Base-by-base conservation (phyloP, 2,329 filamentous ascomycete species). In the Calonectria leucothoes region DNA sequence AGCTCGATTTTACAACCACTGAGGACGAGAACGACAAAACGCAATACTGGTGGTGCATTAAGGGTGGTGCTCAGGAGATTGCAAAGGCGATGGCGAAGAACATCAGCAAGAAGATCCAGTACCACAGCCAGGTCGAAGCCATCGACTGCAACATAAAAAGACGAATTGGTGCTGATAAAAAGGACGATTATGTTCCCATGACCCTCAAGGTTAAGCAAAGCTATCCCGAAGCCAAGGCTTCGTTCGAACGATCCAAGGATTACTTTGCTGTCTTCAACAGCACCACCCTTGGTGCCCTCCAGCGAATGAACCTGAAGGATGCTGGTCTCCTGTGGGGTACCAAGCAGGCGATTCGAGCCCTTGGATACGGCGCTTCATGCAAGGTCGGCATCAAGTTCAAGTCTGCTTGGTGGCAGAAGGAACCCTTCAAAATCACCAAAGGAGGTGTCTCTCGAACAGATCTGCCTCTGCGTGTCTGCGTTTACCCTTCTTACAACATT, bases 371-470 rank as follows among this genome's bases (percentile, higher is more conserved):
- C 3, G 78, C 79, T 0, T 78, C 81, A 0, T 74, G 74, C 2
- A 84, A 84, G 55, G 80, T 84, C 2, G 82, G 71, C 0, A 76
- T 83, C 27, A 84, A 83, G 45, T 87, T 86, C 67, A 79, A 81
- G 63, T 75, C 77, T 0, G 73, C 81, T 0, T 84, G 81, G 81
- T 81, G 77, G 77, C 71, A 76, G 23, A 10, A 70, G 6, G 39
- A 29, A 0, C 69, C 69, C 0, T 75, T 76, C 17, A 55, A 68
- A 1, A 78, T 79, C 7, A 68, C 15, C 0, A 15, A 71, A 0
- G 78, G 76, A 0, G 78, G 78, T 0, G 39, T 76, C 0, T 51
- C 61, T 4, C 73, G 66, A 6, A 78, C 82, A 6, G 82, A 84
- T 39, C 76, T 84, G 0, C 82, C 82, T 0, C 78, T 84, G 12